Evolutionary conservation across 2,329 filamentous ascomycete species (phyloP).

Genomic region (Ascochyta clinopodiicola): DNA sequence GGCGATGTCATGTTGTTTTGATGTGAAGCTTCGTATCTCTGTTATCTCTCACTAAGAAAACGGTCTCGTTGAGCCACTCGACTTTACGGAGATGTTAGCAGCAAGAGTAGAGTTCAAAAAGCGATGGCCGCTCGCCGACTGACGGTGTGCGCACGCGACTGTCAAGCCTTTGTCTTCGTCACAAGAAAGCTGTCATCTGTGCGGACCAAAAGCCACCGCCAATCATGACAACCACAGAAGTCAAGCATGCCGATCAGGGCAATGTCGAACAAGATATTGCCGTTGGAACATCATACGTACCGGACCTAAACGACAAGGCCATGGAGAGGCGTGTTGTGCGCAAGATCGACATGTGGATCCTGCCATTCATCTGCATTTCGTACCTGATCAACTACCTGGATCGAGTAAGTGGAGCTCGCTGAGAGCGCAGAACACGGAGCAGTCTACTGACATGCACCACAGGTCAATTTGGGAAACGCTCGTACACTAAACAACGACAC

Average conservation of each 20-base stretch:
- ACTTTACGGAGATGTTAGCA: background rate
- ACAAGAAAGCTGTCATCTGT: background rate
- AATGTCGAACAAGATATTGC: slow-evolving; percentile 19
- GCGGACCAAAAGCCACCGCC: background rate
- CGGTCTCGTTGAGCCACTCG: background rate
- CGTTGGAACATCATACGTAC: slow-evolving; percentile 17
- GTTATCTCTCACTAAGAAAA: slow-evolving; percentile 11
- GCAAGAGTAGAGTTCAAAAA: background rate
- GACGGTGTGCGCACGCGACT: background rate
- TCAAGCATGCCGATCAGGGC: slow-evolving; percentile 13
- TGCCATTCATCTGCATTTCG: slow-evolving; percentile 30
- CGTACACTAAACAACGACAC: slow-evolving; percentile 30
- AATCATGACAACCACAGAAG: slow-evolving; percentile 10
- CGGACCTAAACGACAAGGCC: slow-evolving; percentile 29
- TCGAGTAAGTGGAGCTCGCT: slow-evolving; percentile 10
- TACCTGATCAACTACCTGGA: slow-evolving; percentile 31
- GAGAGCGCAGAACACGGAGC: too few species aligned
- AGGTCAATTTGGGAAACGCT: slow-evolving; percentile 32
- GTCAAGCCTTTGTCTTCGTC: background rate
- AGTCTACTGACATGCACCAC: background rate
- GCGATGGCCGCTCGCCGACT: background rate
- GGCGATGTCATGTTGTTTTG: background rate
- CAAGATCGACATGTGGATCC: slow-evolving; percentile 28
- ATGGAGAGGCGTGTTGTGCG: slow-evolving; percentile 28
- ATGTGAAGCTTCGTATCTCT: slow-evolving; percentile 14